phyloP scores from a whole-genome alignment of 2,329 filamentous ascomycete species.

The Claviceps purpurea region DNA sequence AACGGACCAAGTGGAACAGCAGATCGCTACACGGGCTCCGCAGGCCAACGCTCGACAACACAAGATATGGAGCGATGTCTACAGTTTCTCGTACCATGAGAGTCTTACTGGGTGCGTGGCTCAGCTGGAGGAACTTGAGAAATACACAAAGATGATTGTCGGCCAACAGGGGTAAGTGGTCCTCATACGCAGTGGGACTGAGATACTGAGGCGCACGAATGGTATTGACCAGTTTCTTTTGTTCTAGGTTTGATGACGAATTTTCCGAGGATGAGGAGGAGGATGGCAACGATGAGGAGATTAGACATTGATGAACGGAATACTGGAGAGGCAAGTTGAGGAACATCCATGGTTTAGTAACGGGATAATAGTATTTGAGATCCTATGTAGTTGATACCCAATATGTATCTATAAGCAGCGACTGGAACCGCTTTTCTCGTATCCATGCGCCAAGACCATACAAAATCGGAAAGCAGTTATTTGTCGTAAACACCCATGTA shows the following conservation, averaged over 20 bases:
- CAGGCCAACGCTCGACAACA: conserved; percentile 17
- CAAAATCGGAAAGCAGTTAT: background rate
- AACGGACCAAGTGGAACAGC: conserved; percentile 33
- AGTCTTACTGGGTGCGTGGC: conserved; percentile 40
- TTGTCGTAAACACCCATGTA: conserved; percentile 11
- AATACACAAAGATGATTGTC: conserved; percentile 43
- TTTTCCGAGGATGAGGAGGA: conserved; percentile 14
- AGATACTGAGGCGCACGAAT: background rate
- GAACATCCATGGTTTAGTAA: background rate
- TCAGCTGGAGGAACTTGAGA: conserved; percentile 40
- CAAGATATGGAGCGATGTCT: conserved; percentile 42
- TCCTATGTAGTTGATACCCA: conserved; percentile 6
- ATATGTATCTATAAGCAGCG: conserved; percentile 1
- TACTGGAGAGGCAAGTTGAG: background rate
- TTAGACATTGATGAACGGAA: background rate
- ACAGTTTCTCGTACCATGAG: conserved; percentile 40
- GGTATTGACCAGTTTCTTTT: background rate
- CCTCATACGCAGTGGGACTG: conserved; percentile 5
- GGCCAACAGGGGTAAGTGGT: conserved; percentile 34
- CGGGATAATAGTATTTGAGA: background rate
- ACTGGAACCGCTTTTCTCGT: background rate
- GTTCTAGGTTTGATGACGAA: conserved; percentile 21
- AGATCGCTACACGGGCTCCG: conserved; percentile 13
- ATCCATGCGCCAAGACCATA: background rate
- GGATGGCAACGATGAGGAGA: conserved; percentile 5